Evolutionary conservation across 164 flowering plant species (phyloP).

Genomic region (Santalum album): DNA sequence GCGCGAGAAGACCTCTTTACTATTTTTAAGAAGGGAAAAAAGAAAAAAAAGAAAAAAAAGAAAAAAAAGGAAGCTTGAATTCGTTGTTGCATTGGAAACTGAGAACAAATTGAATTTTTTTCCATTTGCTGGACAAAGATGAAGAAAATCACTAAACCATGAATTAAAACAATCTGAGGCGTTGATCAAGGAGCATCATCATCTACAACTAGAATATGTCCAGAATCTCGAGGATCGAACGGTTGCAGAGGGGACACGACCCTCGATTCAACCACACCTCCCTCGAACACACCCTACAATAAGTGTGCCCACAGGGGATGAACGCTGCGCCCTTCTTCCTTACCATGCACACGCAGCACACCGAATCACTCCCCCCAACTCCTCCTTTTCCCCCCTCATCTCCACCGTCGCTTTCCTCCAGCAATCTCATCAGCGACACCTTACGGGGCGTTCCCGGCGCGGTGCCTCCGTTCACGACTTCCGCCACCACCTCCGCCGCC

Average conservation of each 20-base stretch:
- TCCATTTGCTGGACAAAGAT: too few relatives aligned
- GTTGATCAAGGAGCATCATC: background rate
- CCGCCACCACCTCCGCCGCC: slow-evolving; percentile 12
- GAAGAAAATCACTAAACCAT: too few relatives aligned
- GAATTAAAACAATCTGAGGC: too few relatives aligned
- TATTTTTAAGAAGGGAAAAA: too few relatives aligned
- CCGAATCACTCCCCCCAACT: slow-evolving; percentile 20
- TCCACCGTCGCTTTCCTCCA: slow-evolving; percentile 43
- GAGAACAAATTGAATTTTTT: too few relatives aligned
- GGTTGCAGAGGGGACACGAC: slow-evolving; percentile 84
- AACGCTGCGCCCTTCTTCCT: slow-evolving; percentile 89
- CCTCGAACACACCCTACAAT: slow-evolving; percentile 81
- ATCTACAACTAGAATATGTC: slow-evolving; percentile 41
- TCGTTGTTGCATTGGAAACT: too few relatives aligned
- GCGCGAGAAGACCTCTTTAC: too few relatives aligned
- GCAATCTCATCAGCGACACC: slow-evolving; percentile 54
- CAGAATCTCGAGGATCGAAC: slow-evolving; percentile 63
- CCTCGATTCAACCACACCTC: slow-evolving; percentile 84
- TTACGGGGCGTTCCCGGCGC: background rate
- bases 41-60: too few relatives aligned
- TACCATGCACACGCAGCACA: slow-evolving; percentile 93
- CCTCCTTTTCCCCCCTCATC: slow-evolving; percentile 5
- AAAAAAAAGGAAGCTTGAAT: too few relatives aligned
- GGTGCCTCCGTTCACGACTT: background rate
- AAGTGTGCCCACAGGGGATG: slow-evolving; percentile 92